Evolutionary conservation across 2,329 filamentous ascomycete genomes (phyloP), one percentile per base, ranked within the genome.

Genomic region (Penicillium sclerotiorum): DNA sequence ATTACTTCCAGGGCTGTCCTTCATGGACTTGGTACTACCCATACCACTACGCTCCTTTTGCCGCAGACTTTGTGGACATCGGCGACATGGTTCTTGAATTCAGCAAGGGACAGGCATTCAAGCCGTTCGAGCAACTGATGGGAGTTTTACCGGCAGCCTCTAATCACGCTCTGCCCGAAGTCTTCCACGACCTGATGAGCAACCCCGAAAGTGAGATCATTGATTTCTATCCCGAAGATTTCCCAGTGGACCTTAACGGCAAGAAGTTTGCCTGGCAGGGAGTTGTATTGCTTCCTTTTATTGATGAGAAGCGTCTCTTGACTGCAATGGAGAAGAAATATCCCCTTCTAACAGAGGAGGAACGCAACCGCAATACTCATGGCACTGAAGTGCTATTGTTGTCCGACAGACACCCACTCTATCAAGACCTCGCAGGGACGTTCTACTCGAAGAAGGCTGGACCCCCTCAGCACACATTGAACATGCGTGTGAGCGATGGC

Each of bases 11-110:
- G 72, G 94, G 94, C 21, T 99, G 94, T 63, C 91, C 94, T 18
- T 96, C 91, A 0, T 99, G 95, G 94, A 95, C 93, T 45, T 99
- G 94, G 94, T 99, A 94, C 70, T 99, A 96, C 66, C 94, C 94
- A 0, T 95, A 97, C 66, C 94, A 99, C 68, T 99, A 99, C 68
- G 95, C 94, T 1, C 94, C 95, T 3, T 99, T 99, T 68, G 94
- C 94, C 2, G 89, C 91, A 45, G 94, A 99, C 70, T 99, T 99
- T 70, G 86, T 88, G 50, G 86, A 92, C 48, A 79, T 99, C 38
- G 83, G 80, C 45, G 85, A 90, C 59, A 85, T 96, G 78, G 80
- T 88, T 25, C 83, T 96, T 57, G 77, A 81, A 15, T 99, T 99
- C 60, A 82, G 90, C 50, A 90, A 92, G 70, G 93, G 93, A 9